A percentile compares a stretch with the other conserved stretches of the same genome.
These are phyloP conservation scores for Asterochloris sp. DNA, from an alignment of 139 green algal genomes.

Conservation along the genomic window DNA sequence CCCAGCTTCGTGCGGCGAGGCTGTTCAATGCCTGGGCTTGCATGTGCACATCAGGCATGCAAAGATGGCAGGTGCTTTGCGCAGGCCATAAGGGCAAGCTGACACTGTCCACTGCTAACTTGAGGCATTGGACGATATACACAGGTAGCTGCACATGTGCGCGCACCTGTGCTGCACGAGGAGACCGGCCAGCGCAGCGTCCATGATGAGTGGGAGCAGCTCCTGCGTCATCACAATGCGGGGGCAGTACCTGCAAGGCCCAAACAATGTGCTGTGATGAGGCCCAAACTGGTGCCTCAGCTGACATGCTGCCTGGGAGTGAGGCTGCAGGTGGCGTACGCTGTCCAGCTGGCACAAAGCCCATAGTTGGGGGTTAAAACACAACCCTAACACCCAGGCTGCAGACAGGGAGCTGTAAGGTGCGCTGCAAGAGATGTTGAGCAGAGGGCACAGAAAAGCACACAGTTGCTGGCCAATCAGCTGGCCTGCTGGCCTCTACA, in stretches of 20 bases:
- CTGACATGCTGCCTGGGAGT: no score
- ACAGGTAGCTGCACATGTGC: background rate
- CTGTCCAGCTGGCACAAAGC: no score
- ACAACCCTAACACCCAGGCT: no score
- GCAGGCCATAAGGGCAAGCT: background rate
- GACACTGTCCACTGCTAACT: background rate
- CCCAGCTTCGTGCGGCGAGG: background rate
- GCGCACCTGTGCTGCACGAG: conserved; percentile 39
- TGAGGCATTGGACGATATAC: background rate
- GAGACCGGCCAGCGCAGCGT: conserved; percentile 42
- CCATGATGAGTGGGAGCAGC: conserved; percentile 55
- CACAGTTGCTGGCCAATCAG: no score
- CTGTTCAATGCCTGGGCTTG: background rate
- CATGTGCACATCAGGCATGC: background rate
- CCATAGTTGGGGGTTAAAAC: no score
- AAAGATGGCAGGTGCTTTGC: background rate
- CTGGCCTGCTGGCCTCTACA: no score
- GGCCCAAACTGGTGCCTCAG: no score
- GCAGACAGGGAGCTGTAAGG: no score
- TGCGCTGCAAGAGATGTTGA: no score
- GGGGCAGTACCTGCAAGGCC: conserved; percentile 47
- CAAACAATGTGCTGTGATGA: no score
- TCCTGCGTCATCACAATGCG: conserved; percentile 48
- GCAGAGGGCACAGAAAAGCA: no score
- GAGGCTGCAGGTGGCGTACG: no score